A percentile compares a stretch with the other conserved stretches of the same genome.
Conservation (phyloP, 75 land plant genomes). For the Pinus tabuliformis region DNA sequence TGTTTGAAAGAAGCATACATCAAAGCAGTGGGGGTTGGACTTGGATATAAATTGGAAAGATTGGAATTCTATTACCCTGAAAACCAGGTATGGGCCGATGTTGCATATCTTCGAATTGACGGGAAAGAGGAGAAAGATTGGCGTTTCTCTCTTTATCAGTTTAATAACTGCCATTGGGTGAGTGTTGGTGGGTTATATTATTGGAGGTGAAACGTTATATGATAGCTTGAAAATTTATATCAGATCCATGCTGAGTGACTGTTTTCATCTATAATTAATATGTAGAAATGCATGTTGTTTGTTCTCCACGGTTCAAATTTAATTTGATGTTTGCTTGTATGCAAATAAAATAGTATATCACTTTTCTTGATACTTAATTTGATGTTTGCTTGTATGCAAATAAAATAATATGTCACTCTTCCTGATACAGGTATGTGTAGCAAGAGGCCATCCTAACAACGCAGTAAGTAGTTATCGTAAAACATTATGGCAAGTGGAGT, state of each 20-base stretch:
- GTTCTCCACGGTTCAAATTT: not conserved
- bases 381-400: not conserved
- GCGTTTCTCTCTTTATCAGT: constrained; percentile 60
- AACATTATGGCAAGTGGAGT: constrained; percentile 26
- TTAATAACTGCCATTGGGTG: constrained; percentile 66
- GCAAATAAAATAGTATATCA: not conserved
- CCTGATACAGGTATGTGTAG: constrained; percentile 52
- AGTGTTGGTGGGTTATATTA: constrained; percentile 7
- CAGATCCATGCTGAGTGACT: not conserved
- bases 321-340: not conserved
- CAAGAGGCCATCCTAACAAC: constrained; percentile 56
- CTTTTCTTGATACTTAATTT: constrained; percentile 1
- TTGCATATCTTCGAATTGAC: constrained; percentile 46
- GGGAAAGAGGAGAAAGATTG: constrained; percentile 54
- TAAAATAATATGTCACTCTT: not conserved
- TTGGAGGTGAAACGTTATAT: not conserved
- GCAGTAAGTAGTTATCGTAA: constrained; percentile 37
- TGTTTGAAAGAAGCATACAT: constrained; percentile 89
- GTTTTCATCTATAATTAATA: not conserved
- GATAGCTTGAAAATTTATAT: not conserved
- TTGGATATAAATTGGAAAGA: constrained; percentile 56
- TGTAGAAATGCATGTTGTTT: not conserved
- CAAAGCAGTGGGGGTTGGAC: constrained; percentile 83
- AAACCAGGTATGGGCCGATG: constrained; percentile 39
- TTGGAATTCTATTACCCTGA: constrained; percentile 66